Evolutionary conservation across 139 green algal species (phyloP).

Genomic region (Chlorella ohadii): DNA sequence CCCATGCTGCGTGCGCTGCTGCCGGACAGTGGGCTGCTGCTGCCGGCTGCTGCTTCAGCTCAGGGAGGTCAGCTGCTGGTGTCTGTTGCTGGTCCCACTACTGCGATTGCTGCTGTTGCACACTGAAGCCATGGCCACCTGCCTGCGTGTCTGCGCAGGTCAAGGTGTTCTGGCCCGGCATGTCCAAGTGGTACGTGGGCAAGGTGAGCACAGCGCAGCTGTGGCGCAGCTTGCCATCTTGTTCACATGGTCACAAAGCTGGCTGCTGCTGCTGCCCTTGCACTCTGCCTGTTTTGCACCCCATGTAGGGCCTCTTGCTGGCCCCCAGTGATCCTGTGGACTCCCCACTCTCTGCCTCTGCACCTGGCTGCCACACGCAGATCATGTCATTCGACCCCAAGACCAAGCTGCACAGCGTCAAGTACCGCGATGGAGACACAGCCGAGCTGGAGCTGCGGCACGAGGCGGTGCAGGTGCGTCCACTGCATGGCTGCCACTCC

Average conservation of each 20-base stretch:
- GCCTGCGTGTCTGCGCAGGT: constrained; percentile 46
- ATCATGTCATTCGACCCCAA: constrained; percentile 50
- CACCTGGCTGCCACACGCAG: not conserved
- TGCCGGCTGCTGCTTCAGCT: too few relatives aligned
- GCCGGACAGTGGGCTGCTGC: not conserved
- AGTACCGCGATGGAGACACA: constrained; percentile 71
- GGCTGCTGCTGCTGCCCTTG: not conserved
- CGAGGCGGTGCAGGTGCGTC: constrained; percentile 56
- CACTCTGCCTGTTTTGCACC: not conserved
- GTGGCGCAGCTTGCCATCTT: not conserved
- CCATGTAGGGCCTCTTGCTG: too few relatives aligned
- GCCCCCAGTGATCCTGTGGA: not conserved
- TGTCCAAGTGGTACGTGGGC: constrained; percentile 68
- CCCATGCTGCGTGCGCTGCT: too few relatives aligned
- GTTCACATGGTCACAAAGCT: too few relatives aligned
- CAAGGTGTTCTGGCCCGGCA: constrained; percentile 71
- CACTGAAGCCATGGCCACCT: too few relatives aligned
- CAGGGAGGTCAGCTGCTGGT: not conserved
- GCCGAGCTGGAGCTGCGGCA: constrained; percentile 55
- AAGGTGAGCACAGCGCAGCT: constrained; percentile 29
- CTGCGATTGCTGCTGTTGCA: too few relatives aligned
- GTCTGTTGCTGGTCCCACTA: too few relatives aligned
- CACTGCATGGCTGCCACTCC: too few relatives aligned
- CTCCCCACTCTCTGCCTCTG: not conserved
- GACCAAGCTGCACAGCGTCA: constrained; percentile 52